Conservation (phyloP, 176 grass and related monocot species). For the Themeda triandra region DNA sequence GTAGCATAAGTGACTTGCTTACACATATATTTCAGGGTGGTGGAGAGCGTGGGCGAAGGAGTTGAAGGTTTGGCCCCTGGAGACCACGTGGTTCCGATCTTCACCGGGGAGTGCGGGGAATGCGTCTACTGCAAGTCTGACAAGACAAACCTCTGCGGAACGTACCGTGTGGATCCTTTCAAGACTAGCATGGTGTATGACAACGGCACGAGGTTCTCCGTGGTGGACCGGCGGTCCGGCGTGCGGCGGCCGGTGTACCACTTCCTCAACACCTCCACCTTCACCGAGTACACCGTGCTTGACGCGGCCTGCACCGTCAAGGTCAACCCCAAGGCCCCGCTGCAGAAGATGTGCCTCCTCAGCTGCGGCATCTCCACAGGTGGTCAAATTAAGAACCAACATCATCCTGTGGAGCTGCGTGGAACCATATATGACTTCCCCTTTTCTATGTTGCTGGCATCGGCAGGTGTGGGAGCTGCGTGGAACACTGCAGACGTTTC, state of each 20-base stretch:
- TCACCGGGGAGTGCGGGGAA: constrained; percentile 62
- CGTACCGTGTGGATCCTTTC: constrained; percentile 47
- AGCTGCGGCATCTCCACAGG: constrained; percentile 69
- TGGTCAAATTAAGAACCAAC: too few relatives aligned
- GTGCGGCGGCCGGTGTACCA: constrained; percentile 50
- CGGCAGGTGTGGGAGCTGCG: too few relatives aligned
- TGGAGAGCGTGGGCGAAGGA: constrained; percentile 79
- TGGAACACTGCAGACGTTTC: too few relatives aligned
- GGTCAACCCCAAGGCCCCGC: constrained; percentile 39
- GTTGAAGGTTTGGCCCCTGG: constrained; percentile 50
- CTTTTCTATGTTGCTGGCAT: too few relatives aligned
- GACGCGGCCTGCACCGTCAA: constrained; percentile 15
- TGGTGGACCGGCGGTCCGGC: background rate
- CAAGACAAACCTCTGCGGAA: constrained; percentile 56
- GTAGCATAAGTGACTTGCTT: too few relatives aligned
- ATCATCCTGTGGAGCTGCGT: too few relatives aligned
- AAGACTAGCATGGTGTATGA: constrained; percentile 60
- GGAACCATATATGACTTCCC: too few relatives aligned
- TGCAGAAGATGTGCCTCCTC: constrained; percentile 71
- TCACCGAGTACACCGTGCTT: constrained; percentile 80
- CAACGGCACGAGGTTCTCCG: constrained; percentile 51
- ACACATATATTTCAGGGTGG: constrained; percentile 34
- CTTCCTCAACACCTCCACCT: constrained; percentile 95
- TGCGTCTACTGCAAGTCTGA: constrained; percentile 46
- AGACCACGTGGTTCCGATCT: constrained; percentile 66